These are phyloP conservation scores for Xylariaceae sp. DNA, from an alignment of 2,329 filamentous ascomycete species.

Conservation along the genomic window DNA sequence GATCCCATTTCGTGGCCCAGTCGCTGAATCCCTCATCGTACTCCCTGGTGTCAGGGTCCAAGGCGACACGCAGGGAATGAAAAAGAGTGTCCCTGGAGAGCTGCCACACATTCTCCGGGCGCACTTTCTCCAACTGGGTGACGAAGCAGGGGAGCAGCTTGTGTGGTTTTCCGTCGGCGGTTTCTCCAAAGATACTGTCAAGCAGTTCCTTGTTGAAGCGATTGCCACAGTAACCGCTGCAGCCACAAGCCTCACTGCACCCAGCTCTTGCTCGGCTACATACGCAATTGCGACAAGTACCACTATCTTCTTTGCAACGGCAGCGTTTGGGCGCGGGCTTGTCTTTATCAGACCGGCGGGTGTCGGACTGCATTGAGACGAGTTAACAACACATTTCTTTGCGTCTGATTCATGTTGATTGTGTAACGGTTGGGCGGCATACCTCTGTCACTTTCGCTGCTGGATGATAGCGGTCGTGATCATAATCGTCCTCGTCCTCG, in stretches of 20 bases:
- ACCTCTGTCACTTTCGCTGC: too few relatives aligned
- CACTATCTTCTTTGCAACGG: too few relatives aligned
- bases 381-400: too few relatives aligned
- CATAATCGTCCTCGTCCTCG: too few relatives aligned
- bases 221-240: not conserved
- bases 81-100: not conserved
- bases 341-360: too few relatives aligned
- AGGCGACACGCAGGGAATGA: not conserved
- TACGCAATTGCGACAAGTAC: slow-evolving; percentile 1
- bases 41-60: not conserved
- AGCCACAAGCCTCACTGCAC: slow-evolving; percentile 4
- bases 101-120: not conserved
- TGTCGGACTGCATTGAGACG: too few relatives aligned
- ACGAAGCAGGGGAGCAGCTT: not conserved
- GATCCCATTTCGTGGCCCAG: not conserved
- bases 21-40: not conserved
- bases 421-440: too few relatives aligned
- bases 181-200: not conserved
- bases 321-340: too few relatives aligned
- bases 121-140: not conserved
- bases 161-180: not conserved
- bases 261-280: not conserved
- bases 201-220: not conserved
- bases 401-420: too few relatives aligned
- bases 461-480: too few relatives aligned